Conservation (phyloP, 345 rosid genomes). For the Gossypium raimondii region DNA sequence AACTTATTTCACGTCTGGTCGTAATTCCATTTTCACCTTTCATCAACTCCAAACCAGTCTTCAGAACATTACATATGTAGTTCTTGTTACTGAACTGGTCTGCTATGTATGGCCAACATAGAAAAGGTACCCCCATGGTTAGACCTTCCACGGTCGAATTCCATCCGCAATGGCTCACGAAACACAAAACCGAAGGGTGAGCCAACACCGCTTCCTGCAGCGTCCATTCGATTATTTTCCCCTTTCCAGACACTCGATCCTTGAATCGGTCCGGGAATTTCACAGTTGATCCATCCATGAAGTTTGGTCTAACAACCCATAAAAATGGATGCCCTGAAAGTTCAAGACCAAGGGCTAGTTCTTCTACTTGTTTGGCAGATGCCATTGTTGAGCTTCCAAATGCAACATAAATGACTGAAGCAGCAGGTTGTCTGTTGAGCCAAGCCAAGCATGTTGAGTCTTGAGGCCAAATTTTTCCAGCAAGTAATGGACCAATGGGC, state of each 20-base stretch:
- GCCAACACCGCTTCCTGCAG: conserved; percentile 32
- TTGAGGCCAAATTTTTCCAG: conserved; percentile 27
- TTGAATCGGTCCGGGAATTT: conserved; percentile 21
- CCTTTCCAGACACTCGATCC: conserved; percentile 9
- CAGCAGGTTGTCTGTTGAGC: conserved; percentile 36
- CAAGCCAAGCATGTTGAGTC: conserved; percentile 29
- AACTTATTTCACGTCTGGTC: conserved; percentile 23
- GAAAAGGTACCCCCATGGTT: conserved; percentile 29
- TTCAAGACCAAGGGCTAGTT: conserved; percentile 36
- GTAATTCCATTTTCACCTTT: conserved; percentile 27
- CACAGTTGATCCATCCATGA: background rate
- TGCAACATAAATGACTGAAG: conserved; percentile 44
- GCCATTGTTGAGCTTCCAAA: conserved; percentile 34
- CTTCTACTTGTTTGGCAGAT: conserved; percentile 28
- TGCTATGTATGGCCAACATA: conserved; percentile 35
- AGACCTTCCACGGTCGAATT: conserved; percentile 44
- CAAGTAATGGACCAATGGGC: conserved; percentile 33
- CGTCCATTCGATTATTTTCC: conserved; percentile 26
- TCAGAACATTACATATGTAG: conserved; percentile 31
- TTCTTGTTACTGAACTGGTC: conserved; percentile 35
- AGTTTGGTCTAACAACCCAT: conserved; percentile 28
- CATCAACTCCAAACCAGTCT: conserved; percentile 14
- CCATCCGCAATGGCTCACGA: conserved; percentile 46
- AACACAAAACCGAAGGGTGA: conserved; percentile 32
- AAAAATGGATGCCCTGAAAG: conserved; percentile 24